Evolutionary conservation across 192 early-diverging fungal species (phyloP), one percentile per base, ranked within the genome.

Genomic region (Coemansia asiatica): DNA sequence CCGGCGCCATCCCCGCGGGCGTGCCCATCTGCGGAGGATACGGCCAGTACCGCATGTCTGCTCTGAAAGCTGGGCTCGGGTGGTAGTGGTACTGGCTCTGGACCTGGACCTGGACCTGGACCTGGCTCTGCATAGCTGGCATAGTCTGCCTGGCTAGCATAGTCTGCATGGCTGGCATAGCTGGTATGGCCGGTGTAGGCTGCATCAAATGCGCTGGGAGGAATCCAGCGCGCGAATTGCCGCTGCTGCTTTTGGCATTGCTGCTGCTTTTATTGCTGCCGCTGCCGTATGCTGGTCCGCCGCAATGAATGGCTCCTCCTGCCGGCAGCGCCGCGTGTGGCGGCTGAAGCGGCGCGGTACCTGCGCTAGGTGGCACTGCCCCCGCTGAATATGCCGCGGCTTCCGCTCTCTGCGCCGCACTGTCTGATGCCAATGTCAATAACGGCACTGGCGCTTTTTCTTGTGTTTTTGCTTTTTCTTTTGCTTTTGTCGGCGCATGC

Each of bases 31-130:
- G 65, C 49, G 35, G 55, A 36, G 76, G 76, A 63, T 79, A 79
- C 38, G 76, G 76, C 76, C 71, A 74, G 62, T 61, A 79, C 40
- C 76, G 76, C 61, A 67, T 56, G 57, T 74, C 76, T 1, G 49
- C 27, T 13, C 59, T 38, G 6, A 40, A 22, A 21, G 18, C 25
- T 16, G 25, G 9, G 40, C 15, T 60, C 2, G 59, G 40, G 13
- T 49, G 61, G 3, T 48, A 40, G 31, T 63, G 59, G 25, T 60
- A 25, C 8, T 21, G 28, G 18, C 15, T 27, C 15, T 27, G 72
- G 35, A 38, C 56, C 61, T 60, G 53, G 12, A 27, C 16, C 5
- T 27, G 72, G 35, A 47, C 56, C 60, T 60, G 51, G 21, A 25
- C 5, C n/a, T n/a, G n/a, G n/a, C n/a, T n/a, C n/a, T n/a, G n/a